Percentiles rank a stretch among this genome's conserved stretches.
These are phyloP conservation scores for Fusarium transvaalense DNA, from an alignment of 2,329 filamentous ascomycete species.

Conservation along the genomic window DNA sequence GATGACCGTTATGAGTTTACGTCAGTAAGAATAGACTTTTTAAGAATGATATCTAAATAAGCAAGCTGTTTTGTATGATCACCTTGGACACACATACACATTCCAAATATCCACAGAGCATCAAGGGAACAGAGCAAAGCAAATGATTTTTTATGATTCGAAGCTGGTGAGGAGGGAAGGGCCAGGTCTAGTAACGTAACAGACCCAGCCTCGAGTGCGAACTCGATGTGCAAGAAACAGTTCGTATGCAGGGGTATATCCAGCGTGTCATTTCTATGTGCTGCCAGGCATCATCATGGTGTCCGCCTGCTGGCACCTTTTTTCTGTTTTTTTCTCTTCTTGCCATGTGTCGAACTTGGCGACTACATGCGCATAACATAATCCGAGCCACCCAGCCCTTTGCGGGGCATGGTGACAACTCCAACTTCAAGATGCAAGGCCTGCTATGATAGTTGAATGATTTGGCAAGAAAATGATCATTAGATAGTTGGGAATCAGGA, in stretches of 20 bases:
- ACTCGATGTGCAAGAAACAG: conserved; percentile 46
- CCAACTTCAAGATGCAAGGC: conserved; percentile 47
- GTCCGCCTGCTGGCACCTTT: conserved; percentile 44
- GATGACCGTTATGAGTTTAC: conserved; percentile 15
- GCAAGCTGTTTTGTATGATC: conserved; percentile 9
- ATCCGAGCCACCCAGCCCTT: conserved; percentile 36
- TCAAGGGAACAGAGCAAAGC: conserved; percentile 38
- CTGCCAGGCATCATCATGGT: conserved; percentile 44
- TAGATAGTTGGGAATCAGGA: conserved; percentile 44
- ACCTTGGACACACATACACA: conserved; percentile 27
- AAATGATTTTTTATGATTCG: conserved; percentile 46
- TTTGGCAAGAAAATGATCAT: conserved; percentile 47
- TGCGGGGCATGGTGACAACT: conserved; percentile 43
- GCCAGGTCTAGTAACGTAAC: conserved; percentile 47
- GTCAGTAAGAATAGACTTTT: conserved; percentile 8
- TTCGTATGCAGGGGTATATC: conserved; percentile 51
- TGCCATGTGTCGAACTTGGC: conserved; percentile 34
- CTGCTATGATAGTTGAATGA: conserved; percentile 47
- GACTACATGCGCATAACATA: conserved; percentile 36
- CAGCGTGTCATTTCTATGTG: conserved; percentile 51
- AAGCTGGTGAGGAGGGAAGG: conserved; percentile 43
- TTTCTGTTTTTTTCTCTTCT: conserved; percentile 26
- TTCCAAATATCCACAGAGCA: conserved; percentile 20
- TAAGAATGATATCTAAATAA: conserved; percentile 16
- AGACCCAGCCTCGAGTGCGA: conserved; percentile 46